phyloP scores from a whole-genome alignment of 176 grass and related monocot genomes.

The Triticum monococcum region DNA sequence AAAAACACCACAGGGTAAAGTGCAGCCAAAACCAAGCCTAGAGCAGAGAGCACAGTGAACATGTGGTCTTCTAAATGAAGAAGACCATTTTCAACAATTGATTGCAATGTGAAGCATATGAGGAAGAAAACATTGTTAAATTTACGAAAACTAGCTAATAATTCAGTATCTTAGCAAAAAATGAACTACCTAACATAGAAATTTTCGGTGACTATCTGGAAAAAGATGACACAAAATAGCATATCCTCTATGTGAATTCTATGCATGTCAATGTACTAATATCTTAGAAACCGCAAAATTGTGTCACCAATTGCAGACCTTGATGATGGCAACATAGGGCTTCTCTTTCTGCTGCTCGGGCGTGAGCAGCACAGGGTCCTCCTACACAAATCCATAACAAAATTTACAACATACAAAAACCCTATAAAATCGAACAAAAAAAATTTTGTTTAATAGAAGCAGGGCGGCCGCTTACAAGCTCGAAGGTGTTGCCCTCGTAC shows the following conservation, averaged over 20 bases:
- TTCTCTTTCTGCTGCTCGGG: conserved; percentile 67
- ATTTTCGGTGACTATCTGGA: neutral
- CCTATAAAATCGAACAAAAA: conserved; percentile 10
- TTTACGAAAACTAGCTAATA: conserved; percentile 6
- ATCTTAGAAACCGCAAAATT: neutral
- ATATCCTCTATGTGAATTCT: neutral
- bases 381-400: conserved; percentile 46
- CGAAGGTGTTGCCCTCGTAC: conserved; percentile 84
- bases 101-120: conserved; percentile 3
- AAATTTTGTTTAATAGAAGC: neutral
- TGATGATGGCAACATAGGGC: conserved; percentile 96
- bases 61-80: neutral
- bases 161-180: neutral
- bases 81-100: neutral
- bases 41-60: neutral
- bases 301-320: conserved; percentile 42
- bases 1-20: neutral
- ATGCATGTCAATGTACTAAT: neutral
- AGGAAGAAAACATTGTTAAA: neutral
- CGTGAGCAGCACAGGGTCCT: conserved; percentile 90
- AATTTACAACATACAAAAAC: neutral
- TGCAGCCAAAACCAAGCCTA: conserved; percentile 14
- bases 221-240: neutral
- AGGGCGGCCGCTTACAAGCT: conserved; percentile 49
- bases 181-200: neutral